Base-by-base conservation (phyloP, 2,329 filamentous ascomycete genomes). In the Bipolaris gigantea region DNA sequence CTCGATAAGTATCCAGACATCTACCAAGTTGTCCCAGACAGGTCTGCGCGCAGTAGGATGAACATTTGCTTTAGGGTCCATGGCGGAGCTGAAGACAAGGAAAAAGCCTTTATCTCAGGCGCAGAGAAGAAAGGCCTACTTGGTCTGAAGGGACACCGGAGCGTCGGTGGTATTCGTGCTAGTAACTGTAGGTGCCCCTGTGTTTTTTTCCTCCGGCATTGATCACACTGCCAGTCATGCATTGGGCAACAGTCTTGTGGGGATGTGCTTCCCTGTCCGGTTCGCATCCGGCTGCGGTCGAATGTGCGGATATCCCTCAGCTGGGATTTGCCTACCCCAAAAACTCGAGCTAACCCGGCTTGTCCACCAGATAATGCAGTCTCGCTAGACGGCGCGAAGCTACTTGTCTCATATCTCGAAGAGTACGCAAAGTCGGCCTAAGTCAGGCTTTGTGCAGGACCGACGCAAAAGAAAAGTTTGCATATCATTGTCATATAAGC, bases 1-100 rank as follows among this genome's bases (percentile, higher is more conserved):
- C 81, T 97, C 7, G 93, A 97, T 63, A 84, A 83, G 40, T 80
- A 89, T 64, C 83, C 89, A 0, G 78, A 86, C 0, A 76, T 88
- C n/a, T 97, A 95, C 77, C 81, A 79, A 48, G 83, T 97, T 30
- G 86, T 97, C 0, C 90, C 92, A 0, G 83, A 89, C 63, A 89
- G 89, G 76, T 79, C 79, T 19, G 88, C 83, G 3, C 88, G 92
- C 52, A 96, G 90, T 65, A 81, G 91, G 50, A 96, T 97, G 89
- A 97, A 97, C 76, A 89, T 97, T 54, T 97, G 92, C 81, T 97
- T 97, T 81, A 81, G 92, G 15, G 82, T 96, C 16, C 79, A 79
- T 43, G 83, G 81, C 40, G 84, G 87, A 38, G 78, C 85, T 54
- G 85, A 87, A 47, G 86, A 83, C 11, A 82, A 86, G 19, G 92